Evolutionary conservation across 371 early-diverging fungal genomes (phyloP), one percentile per base, ranked within the genome.

Genomic region (Apophysomyces ossiformis): DNA sequence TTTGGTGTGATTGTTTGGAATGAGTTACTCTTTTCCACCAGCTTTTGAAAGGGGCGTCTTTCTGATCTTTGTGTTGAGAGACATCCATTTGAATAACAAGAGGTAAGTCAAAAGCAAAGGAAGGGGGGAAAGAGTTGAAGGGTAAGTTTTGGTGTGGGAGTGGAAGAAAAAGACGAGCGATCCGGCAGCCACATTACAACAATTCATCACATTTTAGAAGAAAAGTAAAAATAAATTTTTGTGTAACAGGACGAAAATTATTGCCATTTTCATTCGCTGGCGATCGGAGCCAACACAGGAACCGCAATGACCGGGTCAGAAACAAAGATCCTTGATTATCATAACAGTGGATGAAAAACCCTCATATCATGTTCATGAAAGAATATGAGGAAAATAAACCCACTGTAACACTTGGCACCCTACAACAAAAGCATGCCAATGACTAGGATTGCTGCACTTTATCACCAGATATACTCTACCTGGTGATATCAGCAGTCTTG

Each of bases 11-110:
- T 35, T 62, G 43, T 47, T 62, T 43, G 9, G 37, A 9, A 35
- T 61, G 62, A 0, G 54, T 62, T 46, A 45, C 46, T 46, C 36
- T 16, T 45, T 62, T 62, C 62, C 62, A 62, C 62, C 62, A 62
- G 35, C 62, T 62, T 62, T 62, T 62, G 11, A 62, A 47, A 7
- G 62, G 26, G 15, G 62, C 37, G 37, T 62, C 62, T 37, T 62
- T 62, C 21, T 16, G 54, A 50, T 45, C 46, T 46, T 50, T 58
- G 45, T 46, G 62, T 50, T 62, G 45, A 21, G 9, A 21, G 5
- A 50, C 21, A 13, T 58, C 58, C 58, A 58, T 58, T 26, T 26
- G 32, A 8, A 58, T 32, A 26, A 36, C 8, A 39, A 36, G 47
- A 36, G 46, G 47, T 11, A 47, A 9, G 21, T 47, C n/a, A 36